phyloP scores from a whole-genome alignment of 306 rosid genomes.

The Cicer bijugum region DNA sequence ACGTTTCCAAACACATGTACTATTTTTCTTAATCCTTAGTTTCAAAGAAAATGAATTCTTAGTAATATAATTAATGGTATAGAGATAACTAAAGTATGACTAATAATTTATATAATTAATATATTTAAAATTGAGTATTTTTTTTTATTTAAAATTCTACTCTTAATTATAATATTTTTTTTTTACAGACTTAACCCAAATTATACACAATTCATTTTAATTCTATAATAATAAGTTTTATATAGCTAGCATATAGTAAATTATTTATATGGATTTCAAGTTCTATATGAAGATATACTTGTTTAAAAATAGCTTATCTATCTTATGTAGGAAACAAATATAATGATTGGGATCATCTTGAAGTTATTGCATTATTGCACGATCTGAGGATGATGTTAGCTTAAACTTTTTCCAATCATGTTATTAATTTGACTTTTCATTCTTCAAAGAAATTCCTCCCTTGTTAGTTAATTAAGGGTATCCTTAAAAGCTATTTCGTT shows the following conservation, averaged over 20 bases:
- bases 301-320: neutral
- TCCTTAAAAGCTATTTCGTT: constrained; percentile 35
- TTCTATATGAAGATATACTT: neutral
- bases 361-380: constrained; percentile 48
- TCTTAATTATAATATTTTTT: no score
- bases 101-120: no score
- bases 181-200: no score
- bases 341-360: constrained; percentile 46
- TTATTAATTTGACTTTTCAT: constrained; percentile 46
- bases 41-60: no score
- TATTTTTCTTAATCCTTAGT: constrained; percentile 13
- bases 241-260: constrained; percentile 1
- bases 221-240: constrained; percentile 29
- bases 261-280: constrained; percentile 22
- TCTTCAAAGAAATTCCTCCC: constrained; percentile 49
- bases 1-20: constrained; percentile 44
- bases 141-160: no score
- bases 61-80: no score
- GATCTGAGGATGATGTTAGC: constrained; percentile 39
- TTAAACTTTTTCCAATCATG: constrained; percentile 36
- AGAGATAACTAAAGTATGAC: no score
- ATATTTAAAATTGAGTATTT: no score
- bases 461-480: constrained; percentile 52
- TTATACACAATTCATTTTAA: neutral
- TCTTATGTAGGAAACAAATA: neutral